Evolutionary conservation across 164 flowering plant genomes (phyloP).

Genomic region (Vitis riparia): DNA sequence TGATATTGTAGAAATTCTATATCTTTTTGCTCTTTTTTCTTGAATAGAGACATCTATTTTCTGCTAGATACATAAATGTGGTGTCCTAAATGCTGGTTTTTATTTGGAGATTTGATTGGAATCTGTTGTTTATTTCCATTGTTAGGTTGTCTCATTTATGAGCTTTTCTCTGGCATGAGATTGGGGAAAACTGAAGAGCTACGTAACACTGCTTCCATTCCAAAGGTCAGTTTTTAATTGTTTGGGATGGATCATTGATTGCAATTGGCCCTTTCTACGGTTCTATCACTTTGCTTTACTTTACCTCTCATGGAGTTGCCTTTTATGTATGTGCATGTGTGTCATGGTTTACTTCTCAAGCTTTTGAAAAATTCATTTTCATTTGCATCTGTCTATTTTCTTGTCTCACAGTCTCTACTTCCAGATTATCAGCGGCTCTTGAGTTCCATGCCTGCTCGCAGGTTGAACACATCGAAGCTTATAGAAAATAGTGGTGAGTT

Average conservation of each 20-base stretch:
- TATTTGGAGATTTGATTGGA: background rate
- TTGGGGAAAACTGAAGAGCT: conserved; percentile 88
- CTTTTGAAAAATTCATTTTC: conserved; percentile 24
- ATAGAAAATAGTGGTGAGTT: conserved; percentile 88
- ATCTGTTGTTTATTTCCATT: conserved; percentile 3
- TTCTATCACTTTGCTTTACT: background rate
- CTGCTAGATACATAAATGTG: background rate
- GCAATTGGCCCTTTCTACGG: background rate
- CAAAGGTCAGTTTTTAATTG: conserved; percentile 57
- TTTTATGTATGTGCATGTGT: too few relatives aligned
- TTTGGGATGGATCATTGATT: background rate
- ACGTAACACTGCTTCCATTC: conserved; percentile 72
- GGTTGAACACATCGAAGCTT: conserved; percentile 93
- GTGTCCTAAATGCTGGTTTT: background rate
- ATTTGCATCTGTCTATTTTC: conserved; percentile 44
- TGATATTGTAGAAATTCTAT: too few relatives aligned
- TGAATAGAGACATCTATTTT: background rate
- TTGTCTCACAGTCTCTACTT: conserved; percentile 91
- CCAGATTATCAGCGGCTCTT: conserved; percentile 98
- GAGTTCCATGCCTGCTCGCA: conserved; percentile 91
- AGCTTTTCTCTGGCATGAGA: conserved; percentile 80
- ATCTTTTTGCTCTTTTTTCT: too few relatives aligned
- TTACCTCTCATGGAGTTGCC: background rate
- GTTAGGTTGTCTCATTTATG: conserved; percentile 93
- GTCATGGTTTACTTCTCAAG: conserved; percentile 6